Percentiles rank a stretch among this genome's conserved stretches.
Conservation (phyloP, 2,329 filamentous ascomycete species). For the Ophiosphaerella korrae region DNA sequence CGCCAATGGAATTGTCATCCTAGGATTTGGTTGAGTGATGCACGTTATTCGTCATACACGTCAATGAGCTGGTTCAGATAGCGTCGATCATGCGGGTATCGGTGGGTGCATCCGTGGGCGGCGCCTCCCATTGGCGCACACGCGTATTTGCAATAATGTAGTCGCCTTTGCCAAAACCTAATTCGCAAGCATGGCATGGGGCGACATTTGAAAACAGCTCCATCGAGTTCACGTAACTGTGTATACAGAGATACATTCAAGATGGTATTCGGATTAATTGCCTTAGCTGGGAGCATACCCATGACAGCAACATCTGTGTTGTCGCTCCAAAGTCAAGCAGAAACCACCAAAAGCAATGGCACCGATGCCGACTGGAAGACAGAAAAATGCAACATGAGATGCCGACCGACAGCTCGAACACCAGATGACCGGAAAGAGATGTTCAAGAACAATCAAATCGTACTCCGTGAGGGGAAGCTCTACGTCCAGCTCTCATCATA, state of each 20-base stretch:
- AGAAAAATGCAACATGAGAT: conserved; percentile 27
- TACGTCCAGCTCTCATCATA: conserved; percentile 28
- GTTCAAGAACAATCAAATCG: conserved; percentile 18
- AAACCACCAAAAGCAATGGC: conserved; percentile 19
- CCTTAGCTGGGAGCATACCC: conserved; percentile 21
- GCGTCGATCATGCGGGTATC: conserved; percentile 16
- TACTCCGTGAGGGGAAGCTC: conserved; percentile 22
- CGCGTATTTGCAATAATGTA: neutral
- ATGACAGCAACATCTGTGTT: conserved; percentile 26
- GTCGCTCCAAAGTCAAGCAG: conserved; percentile 24
- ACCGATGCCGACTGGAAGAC: conserved; percentile 23
- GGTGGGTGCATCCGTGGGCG: neutral
- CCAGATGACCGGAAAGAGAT: conserved; percentile 23
- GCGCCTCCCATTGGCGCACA: neutral
- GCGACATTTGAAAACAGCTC: too few relatives aligned
- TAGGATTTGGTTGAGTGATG: conserved; percentile 9
- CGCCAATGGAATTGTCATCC: conserved; percentile 4
- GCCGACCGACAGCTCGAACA: conserved; percentile 19
- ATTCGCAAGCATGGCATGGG: neutral
- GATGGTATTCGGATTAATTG: conserved; percentile 21
- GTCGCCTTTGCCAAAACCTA: neutral
- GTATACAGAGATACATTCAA: too few relatives aligned
- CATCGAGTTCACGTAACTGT: too few relatives aligned
- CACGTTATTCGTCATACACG: conserved; percentile 21
- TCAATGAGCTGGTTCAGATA: conserved; percentile 9